These are phyloP conservation scores for Ganoderma multipileum DNA, from an alignment of 1,284 basidiomycete species.

Conservation along the genomic window DNA sequence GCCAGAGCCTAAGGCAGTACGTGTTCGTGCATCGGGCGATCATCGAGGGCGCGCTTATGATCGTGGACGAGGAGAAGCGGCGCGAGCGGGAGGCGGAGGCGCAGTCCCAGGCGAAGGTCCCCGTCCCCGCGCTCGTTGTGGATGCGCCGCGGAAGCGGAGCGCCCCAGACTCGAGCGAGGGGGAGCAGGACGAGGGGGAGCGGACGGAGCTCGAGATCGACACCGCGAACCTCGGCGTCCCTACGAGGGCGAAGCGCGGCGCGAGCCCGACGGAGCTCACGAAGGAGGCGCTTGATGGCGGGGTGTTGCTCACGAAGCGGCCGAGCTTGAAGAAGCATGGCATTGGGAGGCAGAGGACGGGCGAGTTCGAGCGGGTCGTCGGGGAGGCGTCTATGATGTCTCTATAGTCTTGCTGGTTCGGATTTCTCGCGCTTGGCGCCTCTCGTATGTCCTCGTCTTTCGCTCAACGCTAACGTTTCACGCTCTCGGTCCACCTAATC, in stretches of 20 bases:
- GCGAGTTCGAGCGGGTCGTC: slow-evolving; percentile 15
- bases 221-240: slow-evolving; percentile 23
- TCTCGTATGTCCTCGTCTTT: neutral
- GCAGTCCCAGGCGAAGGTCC: neutral
- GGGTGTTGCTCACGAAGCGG: slow-evolving; percentile 63
- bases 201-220: slow-evolving; percentile 16
- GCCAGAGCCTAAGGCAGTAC: slow-evolving; percentile 89
- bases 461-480: neutral
- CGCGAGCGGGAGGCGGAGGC: slow-evolving; percentile 37
- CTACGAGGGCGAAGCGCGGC: slow-evolving; percentile 60
- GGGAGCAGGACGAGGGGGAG: neutral
- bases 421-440: neutral
- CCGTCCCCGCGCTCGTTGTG: too few species aligned
- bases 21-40: slow-evolving; percentile 89
- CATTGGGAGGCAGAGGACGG: slow-evolving; percentile 46
- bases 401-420: neutral
- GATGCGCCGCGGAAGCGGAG: slow-evolving; percentile 29
- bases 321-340: slow-evolving; percentile 71
- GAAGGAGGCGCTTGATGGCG: slow-evolving; percentile 65
- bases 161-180: slow-evolving; percentile 24
- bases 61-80: slow-evolving; percentile 76
- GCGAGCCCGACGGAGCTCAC: slow-evolving; percentile 76
- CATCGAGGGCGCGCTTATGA: slow-evolving; percentile 79
- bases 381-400: neutral
- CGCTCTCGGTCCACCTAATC: neutral